Base-by-base conservation (phyloP, 164 flowering plant genomes). In the Dillenia turbinata region DNA sequence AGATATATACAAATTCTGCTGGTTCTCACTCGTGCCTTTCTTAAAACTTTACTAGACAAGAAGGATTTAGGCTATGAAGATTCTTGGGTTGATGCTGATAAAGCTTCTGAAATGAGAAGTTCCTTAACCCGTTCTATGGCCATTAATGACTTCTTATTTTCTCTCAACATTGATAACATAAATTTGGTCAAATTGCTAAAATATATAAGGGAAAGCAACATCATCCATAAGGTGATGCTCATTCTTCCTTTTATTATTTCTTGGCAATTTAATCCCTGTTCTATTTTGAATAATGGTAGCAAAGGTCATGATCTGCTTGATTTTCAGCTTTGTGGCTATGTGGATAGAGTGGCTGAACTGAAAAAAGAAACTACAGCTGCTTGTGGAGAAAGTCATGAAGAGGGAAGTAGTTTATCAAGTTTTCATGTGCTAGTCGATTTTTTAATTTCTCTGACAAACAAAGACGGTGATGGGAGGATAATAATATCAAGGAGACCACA, bases 1-100 rank as follows among this genome's bases (percentile, higher is more conserved):
- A 90, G 97, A 82, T 85, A 91, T 70, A 84, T 95, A 56, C 99
- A 95, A 74, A 90, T 87, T 14, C 51, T 95, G 68, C 70, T 90
- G 79, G 81, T 90, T 60, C 77, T 92, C 19, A 70, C 85, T 62
- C 77, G 76, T 62, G 92, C 94, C 59, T 85, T 95, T 70, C 78
- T 80, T 15, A 71, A 74, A 71, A 56, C 71, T 64, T 54, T 91
- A 22, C 61, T 47, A 60, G 66, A 59, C 45, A 70, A 67, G 58
- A 76, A 74, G 44, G 72, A 68, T 68, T 59, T 40, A 26, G 64
- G 52, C 50, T 19, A 44, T 54, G 54, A 26, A 43, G 61, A 60
- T 57, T 55, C 70, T 47, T 66, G 61, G 48, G 75, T 52, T 52
- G 72, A 75, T 51, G 45, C 58, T 47, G 74, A 67, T 57, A 73